Evolutionary conservation across 805 yeast species (phyloP), one percentile per base, ranked within the genome.

Genomic region (Maudiozyma bulderi): DNA sequence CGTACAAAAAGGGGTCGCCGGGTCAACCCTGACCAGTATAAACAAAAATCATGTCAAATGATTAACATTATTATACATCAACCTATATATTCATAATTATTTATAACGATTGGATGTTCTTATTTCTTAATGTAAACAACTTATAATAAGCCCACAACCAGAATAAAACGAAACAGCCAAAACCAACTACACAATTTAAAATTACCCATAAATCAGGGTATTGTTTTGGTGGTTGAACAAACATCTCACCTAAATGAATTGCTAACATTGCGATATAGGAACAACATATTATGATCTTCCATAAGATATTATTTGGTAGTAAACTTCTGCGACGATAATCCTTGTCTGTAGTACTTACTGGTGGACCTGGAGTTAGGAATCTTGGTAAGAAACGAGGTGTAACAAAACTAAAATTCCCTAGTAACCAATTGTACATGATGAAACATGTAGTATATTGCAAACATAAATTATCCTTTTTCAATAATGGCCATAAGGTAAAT

Each of bases 151-250:
- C 75, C 96, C 96, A 93, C n/a, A 88, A 53, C 81, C 89, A 90
- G 57, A 86, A 86, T 43, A 84, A 59, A 0, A 68, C 62, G 57
- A 90, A 91, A 51, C 89, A 86, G 0, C 77, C 84, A 60, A 87
- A 89, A 0, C 93, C 84, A 3, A 89, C 59, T 0, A 82, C 58
- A 40, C 84, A 80, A 59, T 93, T 93, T 3, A 80, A 75, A 28
- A 91, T 73, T 0, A 86, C 86, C 90, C 93, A 87, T 5, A 93
- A 56, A 64, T 93, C 97, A 1, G 97, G 96, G 53, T 80, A 83
- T 38, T 66, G 61, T 1, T 62, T 52, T 1, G 91, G 87, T 1
- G 95, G 81, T 0, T 53, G 56, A 8, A 74, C 50, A 26, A 65
- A 56, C 37, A 64, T 58, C 49, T 89, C 96, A 7, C 77, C 62